phyloP scores from a whole-genome alignment of 345 rosid genomes.

The Odontarrhena argentea region DNA sequence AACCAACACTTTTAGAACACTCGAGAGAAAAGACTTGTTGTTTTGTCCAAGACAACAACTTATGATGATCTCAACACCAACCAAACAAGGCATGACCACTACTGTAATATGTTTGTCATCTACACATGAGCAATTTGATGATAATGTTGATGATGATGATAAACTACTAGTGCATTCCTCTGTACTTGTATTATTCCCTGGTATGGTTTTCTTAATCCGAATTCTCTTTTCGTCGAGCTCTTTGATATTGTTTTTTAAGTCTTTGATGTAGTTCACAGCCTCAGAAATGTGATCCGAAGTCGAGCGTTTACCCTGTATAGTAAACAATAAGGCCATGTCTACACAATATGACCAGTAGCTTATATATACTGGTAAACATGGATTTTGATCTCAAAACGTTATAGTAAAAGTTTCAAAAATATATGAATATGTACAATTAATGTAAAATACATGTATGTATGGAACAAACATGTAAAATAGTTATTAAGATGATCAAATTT shows the following conservation, averaged over 20 bases:
- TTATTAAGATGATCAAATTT: neutral
- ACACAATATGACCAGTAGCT: neutral
- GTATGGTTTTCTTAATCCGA: neutral
- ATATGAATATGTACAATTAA: no score
- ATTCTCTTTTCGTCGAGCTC: constrained; percentile 29
- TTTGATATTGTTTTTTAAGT: constrained; percentile 33
- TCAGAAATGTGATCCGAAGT: constrained; percentile 36
- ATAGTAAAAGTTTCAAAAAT: no score
- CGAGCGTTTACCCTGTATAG: constrained; percentile 37
- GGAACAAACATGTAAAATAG: neutral
- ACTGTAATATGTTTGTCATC: constrained; percentile 31
- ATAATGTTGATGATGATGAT: constrained; percentile 27
- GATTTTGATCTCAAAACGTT: no score
- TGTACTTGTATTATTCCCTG: neutral
- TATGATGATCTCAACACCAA: constrained; percentile 37
- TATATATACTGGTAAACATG: no score
- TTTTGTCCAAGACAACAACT: constrained; percentile 34
- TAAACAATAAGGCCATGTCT: neutral
- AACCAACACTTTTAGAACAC: constrained; percentile 29
- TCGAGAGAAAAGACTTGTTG: constrained; percentile 38
- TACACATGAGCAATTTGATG: constrained; percentile 33
- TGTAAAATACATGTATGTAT: no score
- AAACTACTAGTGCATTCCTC: constrained; percentile 38
- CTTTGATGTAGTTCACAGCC: constrained; percentile 35
- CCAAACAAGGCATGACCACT: constrained; percentile 34